phyloP scores from a whole-genome alignment of 257 asterid species.

The Gentiana dahurica region DNA sequence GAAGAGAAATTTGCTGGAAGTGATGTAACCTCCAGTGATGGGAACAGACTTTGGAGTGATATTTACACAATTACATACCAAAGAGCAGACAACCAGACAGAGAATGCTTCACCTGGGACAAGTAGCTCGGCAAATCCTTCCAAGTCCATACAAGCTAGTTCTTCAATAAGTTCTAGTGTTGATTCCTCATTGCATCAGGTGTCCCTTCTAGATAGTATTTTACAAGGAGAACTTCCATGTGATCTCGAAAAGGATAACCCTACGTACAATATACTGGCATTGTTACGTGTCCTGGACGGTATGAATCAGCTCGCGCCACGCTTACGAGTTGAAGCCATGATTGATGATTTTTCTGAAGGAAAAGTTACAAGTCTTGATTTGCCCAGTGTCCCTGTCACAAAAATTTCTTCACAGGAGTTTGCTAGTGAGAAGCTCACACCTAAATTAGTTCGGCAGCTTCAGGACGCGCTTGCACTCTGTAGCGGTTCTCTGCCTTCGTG shows the following conservation, averaged over 20 bases:
- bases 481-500: slow-evolving; percentile 96
- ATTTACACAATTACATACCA: slow-evolving; percentile 84
- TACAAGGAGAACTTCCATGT: slow-evolving; percentile 92
- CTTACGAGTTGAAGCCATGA: slow-evolving; percentile 42
- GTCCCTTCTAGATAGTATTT: slow-evolving; percentile 84
- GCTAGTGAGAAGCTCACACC: slow-evolving; percentile 86
- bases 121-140: slow-evolving; percentile 48
- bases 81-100: slow-evolving; percentile 59
- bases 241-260: slow-evolving; percentile 85
- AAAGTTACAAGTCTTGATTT: slow-evolving; percentile 44
- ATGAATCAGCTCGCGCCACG: slow-evolving; percentile 93
- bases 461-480: slow-evolving; percentile 96
- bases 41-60: slow-evolving; percentile 81
- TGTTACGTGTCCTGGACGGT: slow-evolving; percentile 85
- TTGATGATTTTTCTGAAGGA: slow-evolving; percentile 74
- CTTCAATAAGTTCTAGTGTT: slow-evolving; percentile 32
- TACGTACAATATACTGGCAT: slow-evolving; percentile 75
- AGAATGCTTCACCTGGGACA: slow-evolving; percentile 42
- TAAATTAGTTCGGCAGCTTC: slow-evolving; percentile 86
- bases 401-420: slow-evolving; percentile 56
- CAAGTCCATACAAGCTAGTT: slow-evolving; percentile 49
- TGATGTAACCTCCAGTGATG: slow-evolving; percentile 76
- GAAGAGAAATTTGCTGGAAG: slow-evolving; percentile 64
- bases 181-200: slow-evolving; percentile 35
- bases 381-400: slow-evolving; percentile 33